Conservation (phyloP, 257 asterid genomes). For the Sherardia arvensis region DNA sequence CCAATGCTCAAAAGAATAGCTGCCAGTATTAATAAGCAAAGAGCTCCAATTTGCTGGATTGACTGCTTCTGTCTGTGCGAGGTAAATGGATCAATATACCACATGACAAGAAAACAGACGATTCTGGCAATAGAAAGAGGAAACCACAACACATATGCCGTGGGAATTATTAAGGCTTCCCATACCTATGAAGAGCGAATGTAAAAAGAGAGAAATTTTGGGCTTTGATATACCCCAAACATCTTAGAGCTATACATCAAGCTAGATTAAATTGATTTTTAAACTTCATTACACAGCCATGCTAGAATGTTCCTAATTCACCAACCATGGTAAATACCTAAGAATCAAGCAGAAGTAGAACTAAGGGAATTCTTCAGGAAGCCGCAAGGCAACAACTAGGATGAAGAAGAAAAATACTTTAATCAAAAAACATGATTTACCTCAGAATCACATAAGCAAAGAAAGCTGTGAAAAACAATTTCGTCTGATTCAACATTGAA, state of each 20-base stretch:
- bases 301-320: background rate
- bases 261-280: background rate
- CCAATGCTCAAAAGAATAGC: slow-evolving; percentile 82
- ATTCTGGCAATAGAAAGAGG: background rate
- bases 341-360: background rate
- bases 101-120: background rate
- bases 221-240: no score
- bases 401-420: background rate
- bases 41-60: slow-evolving; percentile 86
- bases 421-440: slow-evolving; percentile 28
- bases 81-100: slow-evolving; percentile 7
- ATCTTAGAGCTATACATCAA: no score
- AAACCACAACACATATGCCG: background rate
- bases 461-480: slow-evolving; percentile 85
- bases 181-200: no score
- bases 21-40: slow-evolving; percentile 79
- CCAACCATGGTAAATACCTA: background rate
- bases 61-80: slow-evolving; percentile 81
- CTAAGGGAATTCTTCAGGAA: background rate
- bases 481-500: slow-evolving; percentile 95
- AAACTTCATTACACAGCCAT: background rate
- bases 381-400: background rate
- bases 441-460: slow-evolving; percentile 74
- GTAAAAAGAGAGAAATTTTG: no score
- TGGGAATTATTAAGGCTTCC: no score